Evolutionary conservation across 1,284 basidiomycete species (phyloP).

Genomic region (Sporisorium scitamineum): DNA sequence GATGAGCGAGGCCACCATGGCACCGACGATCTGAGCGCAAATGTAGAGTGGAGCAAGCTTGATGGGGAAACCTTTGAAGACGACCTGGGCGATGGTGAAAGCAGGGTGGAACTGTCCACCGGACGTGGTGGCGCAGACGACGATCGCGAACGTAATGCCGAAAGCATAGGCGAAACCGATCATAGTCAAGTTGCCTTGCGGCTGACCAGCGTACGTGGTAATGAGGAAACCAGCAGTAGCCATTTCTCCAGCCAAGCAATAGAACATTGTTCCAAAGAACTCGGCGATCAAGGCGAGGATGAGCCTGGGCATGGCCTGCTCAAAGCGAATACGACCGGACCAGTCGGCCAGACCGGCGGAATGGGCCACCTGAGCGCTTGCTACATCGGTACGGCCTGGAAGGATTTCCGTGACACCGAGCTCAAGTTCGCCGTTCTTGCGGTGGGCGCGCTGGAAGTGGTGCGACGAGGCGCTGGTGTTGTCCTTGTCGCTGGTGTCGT

Average conservation of each 20-base stretch:
- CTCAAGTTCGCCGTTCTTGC: slow-evolving; percentile 45
- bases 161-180: slow-evolving; percentile 60
- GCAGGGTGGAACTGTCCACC: slow-evolving; percentile 59
- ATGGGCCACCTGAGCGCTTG: slow-evolving; percentile 32
- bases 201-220: slow-evolving; percentile 36
- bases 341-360: slow-evolving; percentile 37
- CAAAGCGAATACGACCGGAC: slow-evolving; percentile 33
- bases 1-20: slow-evolving; percentile 51
- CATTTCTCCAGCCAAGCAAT: slow-evolving; percentile 55
- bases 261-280: slow-evolving; percentile 44
- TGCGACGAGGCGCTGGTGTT: slow-evolving; percentile 23
- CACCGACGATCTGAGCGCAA: slow-evolving; percentile 51
- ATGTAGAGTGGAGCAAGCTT: slow-evolving; percentile 58
- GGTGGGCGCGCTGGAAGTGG: slow-evolving; percentile 51
- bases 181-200: slow-evolving; percentile 52
- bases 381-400: slow-evolving; percentile 44
- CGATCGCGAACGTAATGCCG: slow-evolving; percentile 57
- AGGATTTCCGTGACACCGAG: slow-evolving; percentile 57
- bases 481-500: slow-evolving; percentile 42
- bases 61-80: slow-evolving; percentile 62
- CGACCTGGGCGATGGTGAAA: slow-evolving; percentile 56
- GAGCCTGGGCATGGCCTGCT: slow-evolving; percentile 29
- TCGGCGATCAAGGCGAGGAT: slow-evolving; percentile 40
- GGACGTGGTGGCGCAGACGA: slow-evolving; percentile 53
- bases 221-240: slow-evolving; percentile 51